Percentiles rank a stretch among this genome's conserved stretches.
Conservation (phyloP, 2,329 filamentous ascomycete genomes). For the Sporothrix variecibatus region DNA sequence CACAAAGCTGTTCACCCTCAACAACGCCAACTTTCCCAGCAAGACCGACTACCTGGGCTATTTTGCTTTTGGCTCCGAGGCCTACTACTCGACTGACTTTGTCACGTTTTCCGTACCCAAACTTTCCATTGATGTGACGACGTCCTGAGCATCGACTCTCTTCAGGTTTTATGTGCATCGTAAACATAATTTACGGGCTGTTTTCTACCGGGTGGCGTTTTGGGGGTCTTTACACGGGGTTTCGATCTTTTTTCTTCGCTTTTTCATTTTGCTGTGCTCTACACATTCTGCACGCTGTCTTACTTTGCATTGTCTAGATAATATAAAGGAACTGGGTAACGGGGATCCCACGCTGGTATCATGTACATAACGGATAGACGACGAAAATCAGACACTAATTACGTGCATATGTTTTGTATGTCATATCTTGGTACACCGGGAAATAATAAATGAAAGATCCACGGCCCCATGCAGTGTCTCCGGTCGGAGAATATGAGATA, state of each 20-base stretch:
- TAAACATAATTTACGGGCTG: background rate
- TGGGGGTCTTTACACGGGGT: background rate
- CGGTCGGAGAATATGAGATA: background rate
- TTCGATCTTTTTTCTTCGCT: background rate
- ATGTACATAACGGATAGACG: background rate
- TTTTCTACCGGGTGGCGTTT: constrained; percentile 3
- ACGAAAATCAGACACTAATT: background rate
- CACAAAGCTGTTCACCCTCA: constrained; percentile 41
- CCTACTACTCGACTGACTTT: constrained; percentile 45
- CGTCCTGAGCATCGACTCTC: background rate
- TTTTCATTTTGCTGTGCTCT: background rate
- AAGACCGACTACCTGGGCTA: constrained; percentile 52
- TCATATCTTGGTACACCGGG: background rate
- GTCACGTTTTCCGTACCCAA: constrained; percentile 52
- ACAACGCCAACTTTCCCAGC: constrained; percentile 42
- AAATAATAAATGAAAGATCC: background rate
- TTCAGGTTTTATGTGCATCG: background rate
- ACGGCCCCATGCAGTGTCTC: background rate
- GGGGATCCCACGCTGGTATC: background rate
- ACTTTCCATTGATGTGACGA: constrained; percentile 40
- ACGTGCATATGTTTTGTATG: background rate
- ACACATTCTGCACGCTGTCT: background rate
- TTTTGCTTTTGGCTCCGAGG: constrained; percentile 54
- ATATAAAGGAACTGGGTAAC: background rate
- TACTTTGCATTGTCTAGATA: constrained; percentile 5